Evolutionary conservation across 2,329 filamentous ascomycete genomes (phyloP).

Genomic region (Pseudopithomyces maydicus): DNA sequence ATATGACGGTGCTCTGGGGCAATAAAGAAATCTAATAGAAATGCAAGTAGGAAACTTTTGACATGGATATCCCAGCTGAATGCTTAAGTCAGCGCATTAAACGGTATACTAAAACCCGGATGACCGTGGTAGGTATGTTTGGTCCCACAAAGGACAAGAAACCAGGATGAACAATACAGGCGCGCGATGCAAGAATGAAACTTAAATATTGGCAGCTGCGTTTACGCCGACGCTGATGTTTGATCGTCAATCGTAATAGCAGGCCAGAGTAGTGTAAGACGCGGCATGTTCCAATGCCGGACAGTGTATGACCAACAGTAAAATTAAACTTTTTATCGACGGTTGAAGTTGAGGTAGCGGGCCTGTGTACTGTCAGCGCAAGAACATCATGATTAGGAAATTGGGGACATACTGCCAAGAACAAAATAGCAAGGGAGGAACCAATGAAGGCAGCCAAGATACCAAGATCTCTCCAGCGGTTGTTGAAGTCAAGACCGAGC

Average conservation of each 20-base stretch:
- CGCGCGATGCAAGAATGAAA: neutral
- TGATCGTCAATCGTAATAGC: too few species aligned
- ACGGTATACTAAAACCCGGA: neutral
- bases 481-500: constrained; percentile 67
- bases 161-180: neutral
- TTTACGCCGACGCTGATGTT: too few species aligned
- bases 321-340: neutral
- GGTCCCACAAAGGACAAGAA: too few species aligned
- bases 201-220: too few species aligned
- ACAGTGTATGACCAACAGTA: too few species aligned
- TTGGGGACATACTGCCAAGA: constrained; percentile 56
- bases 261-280: too few species aligned
- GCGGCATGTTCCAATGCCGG: too few species aligned
- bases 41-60: neutral
- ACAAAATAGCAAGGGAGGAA: constrained; percentile 73
- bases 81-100: neutral
- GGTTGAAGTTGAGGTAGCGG: constrained; percentile 6
- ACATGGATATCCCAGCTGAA: neutral
- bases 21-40: neutral
- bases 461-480: constrained; percentile 82
- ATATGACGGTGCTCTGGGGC: neutral
- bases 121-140: neutral
- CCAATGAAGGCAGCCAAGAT: constrained; percentile 78
- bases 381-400: too few species aligned
- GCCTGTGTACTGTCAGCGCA: neutral